phyloP scores from a whole-genome alignment of 2,329 filamentous ascomycete species.

The Cytospora leucostoma region DNA sequence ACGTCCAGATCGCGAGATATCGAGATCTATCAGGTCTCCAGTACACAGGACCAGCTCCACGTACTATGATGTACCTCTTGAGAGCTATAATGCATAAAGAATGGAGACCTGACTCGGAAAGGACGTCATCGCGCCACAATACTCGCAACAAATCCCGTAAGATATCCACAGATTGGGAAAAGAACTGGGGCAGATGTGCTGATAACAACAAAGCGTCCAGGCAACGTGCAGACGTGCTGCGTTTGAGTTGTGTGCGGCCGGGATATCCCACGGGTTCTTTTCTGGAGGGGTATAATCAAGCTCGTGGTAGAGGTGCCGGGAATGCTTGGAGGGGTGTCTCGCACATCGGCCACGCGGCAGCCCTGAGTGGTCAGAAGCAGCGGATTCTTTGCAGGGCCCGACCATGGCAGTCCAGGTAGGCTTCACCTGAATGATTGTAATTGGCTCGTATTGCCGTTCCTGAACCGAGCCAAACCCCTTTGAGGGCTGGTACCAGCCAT shows the following conservation, averaged over 20 bases:
- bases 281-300: no score
- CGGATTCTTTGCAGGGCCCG: slow-evolving; percentile 16
- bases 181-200: neutral
- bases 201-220: slow-evolving; percentile 8
- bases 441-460: neutral
- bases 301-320: neutral
- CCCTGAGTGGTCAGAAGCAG: neutral
- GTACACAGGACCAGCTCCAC: slow-evolving; percentile 15
- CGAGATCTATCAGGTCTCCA: slow-evolving; percentile 13
- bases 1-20: neutral
- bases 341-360: neutral
- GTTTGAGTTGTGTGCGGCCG: no score
- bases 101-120: slow-evolving; percentile 26
- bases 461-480: slow-evolving; percentile 17
- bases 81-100: slow-evolving; percentile 12
- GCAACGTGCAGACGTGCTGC: neutral
- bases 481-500: neutral
- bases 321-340: neutral
- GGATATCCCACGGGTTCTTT: no score
- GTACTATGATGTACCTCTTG: slow-evolving; percentile 2
- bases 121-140: slow-evolving; percentile 29
- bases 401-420: no score
- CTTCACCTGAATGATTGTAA: neutral
- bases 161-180: slow-evolving; percentile 20
- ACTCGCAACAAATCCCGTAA: slow-evolving; percentile 25